Evolutionary conservation across 2,329 filamentous ascomycete genomes (phyloP), one percentile per base, ranked within the genome.

Genomic region (Alternaria infectoria): DNA sequence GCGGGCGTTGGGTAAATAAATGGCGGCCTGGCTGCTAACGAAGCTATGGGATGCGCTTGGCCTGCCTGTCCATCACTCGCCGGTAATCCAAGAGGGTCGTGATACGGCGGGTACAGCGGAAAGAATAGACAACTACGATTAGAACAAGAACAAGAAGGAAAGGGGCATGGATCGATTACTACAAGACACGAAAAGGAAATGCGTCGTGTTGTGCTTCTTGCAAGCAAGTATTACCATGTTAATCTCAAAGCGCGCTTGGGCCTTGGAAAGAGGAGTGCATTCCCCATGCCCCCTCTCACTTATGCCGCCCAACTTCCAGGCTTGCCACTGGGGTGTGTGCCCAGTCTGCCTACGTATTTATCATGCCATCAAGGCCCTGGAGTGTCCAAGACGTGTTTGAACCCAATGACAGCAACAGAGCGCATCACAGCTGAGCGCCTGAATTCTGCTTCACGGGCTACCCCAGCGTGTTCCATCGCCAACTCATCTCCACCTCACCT

Each of bases 191-290:
- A 59, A 59, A 61, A 61, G 44, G 36, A 59, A 63, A 58, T 51
- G 59, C 59, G 62, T 54, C 50, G 59, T 66, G 62, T 61, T 61
- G 62, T 65, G 54, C 59, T 62, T 50, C 58, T 58, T 59, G 58
- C 23, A 61, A 40, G 32, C 46, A 55, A 30, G 54, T 57, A 59
- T 57, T 57, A 49, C 62, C 63, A 66, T 62, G 60, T 54, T 57
- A 60, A 62, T 56, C 52, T 64, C 59, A 57, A 57, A 54, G 58
- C 50, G 62, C 59, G 59, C 59, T 64, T 61, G 61, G 57, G 58
- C 62, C 59, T 28, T 43, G 54, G 36, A 36, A 47, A 61, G 55
- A 43, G 49, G 26, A 43, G 23, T 12, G 46, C 40, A 26, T 45
- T 32, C 19, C 12, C 17, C n/a, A 44, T 40, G 17, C 46, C 46